Base-by-base conservation (phyloP, 2,329 filamentous ascomycete genomes). In the Mariannaea elegans region DNA sequence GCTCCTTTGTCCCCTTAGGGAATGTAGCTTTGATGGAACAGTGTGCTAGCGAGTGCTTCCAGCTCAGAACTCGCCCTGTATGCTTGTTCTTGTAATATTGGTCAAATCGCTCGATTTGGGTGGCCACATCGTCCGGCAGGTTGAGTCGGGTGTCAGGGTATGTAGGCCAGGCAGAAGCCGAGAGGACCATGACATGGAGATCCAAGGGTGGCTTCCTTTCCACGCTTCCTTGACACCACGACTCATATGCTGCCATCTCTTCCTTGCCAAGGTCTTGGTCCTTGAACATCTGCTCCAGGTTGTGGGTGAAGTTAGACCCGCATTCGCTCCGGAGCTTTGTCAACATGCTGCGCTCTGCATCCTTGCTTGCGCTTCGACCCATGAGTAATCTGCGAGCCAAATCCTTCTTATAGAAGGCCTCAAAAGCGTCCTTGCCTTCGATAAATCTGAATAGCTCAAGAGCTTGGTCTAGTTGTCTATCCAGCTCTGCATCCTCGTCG, bases 331-430 rank as follows among this genome's bases (percentile, higher is more conserved):
- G 94, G 24, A 99, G 83, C 66, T 96, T 92, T 23, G 91, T 84
- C 46, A 99, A 84, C 95, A 99, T 99, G 77, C 91, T 97, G 64
- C 94, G 87, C 78, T 99, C 96, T 0, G 95, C 94, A 76, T 99
- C 95, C 56, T 94, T 91, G 72, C 93, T 97, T 19, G 94, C 94
- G 73, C 93, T 97, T 64, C 94, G 87, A 36, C 90, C 90, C 92
- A 98, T 94, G 55, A 99, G 83, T 39, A 99, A 80, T 45, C 95
- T 87, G 14, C 94, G 87, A 1, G 96, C 94, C 49, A 99, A 84
- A 72, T 98, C 95, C 71, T 95, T 97, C 81, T 99, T 99, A 84
- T 99, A 99, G 74, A 99, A 99, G 1, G 95, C 94, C 75, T 99
- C 95, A 64, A 99, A 99, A 0, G 97, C 92, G 55, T 96, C 94